Percentiles rank a stretch among this genome's conserved stretches.
These are phyloP conservation scores for Tetratostichococcus sp. DNA, from an alignment of 139 green algal species.

Conservation along the genomic window DNA sequence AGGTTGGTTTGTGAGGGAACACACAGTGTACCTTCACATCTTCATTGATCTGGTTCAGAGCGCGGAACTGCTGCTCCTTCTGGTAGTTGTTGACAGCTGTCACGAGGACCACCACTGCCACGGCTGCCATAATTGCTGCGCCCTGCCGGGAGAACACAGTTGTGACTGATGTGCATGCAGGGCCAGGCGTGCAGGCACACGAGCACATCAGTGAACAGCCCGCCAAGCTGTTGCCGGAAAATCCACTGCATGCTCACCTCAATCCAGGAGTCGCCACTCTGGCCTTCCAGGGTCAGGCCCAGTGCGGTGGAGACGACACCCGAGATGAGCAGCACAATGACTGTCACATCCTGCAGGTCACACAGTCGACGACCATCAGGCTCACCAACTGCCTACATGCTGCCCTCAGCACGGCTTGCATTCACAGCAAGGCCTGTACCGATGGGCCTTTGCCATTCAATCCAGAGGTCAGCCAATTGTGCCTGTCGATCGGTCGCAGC, in stretches of 20 bases:
- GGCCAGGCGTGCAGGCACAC: no score
- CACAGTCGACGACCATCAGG: neutral
- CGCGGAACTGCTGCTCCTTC: slow-evolving; percentile 83
- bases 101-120: slow-evolving; percentile 68
- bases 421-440: no score
- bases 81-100: slow-evolving; percentile 80
- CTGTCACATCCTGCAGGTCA: slow-evolving; percentile 50
- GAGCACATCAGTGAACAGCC: no score
- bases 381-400: no score
- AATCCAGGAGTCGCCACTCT: slow-evolving; percentile 41
- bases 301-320: slow-evolving; percentile 52
- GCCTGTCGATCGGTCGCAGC: no score
- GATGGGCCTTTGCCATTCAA: no score
- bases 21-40: slow-evolving; percentile 45
- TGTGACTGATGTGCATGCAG: no score
- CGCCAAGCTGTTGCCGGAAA: no score
- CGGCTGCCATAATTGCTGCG: slow-evolving; percentile 66
- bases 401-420: no score
- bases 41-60: slow-evolving; percentile 60
- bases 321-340: slow-evolving; percentile 54
- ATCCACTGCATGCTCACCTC: slow-evolving; percentile 31
- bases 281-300: slow-evolving; percentile 16
- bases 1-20: neutral
- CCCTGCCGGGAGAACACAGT: slow-evolving; percentile 16
- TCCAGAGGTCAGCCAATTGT: no score